These are phyloP conservation scores for Metarhizium humberi DNA, from an alignment of 2,329 filamentous ascomycete species.

Conservation along the genomic window DNA sequence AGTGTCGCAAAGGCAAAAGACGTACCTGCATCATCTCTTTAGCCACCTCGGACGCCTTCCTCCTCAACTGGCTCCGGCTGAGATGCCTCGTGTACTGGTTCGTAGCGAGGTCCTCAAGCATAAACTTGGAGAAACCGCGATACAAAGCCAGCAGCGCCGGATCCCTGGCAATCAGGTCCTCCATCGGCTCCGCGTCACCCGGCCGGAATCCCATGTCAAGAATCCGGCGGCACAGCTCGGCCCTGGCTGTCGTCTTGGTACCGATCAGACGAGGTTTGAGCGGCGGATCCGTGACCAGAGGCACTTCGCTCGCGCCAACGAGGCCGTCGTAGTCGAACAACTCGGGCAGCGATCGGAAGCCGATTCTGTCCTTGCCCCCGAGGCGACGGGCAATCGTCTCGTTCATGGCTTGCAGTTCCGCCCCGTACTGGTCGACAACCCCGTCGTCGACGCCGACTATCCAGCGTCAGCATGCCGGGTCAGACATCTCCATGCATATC, in stretches of 20 bases:
- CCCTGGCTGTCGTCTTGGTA: conserved; percentile 15
- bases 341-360: conserved; percentile 18
- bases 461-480: neutral
- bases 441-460: conserved; percentile 32
- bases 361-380: conserved; percentile 15
- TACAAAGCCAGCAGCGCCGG: conserved; percentile 40
- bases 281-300: conserved; percentile 21
- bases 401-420: conserved; percentile 27
- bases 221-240: conserved; percentile 22
- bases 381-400: conserved; percentile 13
- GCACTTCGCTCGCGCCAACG: neutral
- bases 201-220: conserved; percentile 26
- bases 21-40: conserved; percentile 24
- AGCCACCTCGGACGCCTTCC: conserved; percentile 19
- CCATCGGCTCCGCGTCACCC: conserved; percentile 17
- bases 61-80: conserved; percentile 19
- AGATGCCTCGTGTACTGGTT: conserved; percentile 15
- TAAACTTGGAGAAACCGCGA: conserved; percentile 53
- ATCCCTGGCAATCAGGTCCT: conserved; percentile 18
- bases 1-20: neutral
- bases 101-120: conserved; percentile 22
- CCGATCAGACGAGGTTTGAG: conserved; percentile 26
- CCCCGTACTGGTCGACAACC: conserved; percentile 29
- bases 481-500: neutral
- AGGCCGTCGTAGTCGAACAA: conserved; percentile 17